Conservation (phyloP, 1,284 basidiomycete species). For the Boletus semigastroideus region DNA sequence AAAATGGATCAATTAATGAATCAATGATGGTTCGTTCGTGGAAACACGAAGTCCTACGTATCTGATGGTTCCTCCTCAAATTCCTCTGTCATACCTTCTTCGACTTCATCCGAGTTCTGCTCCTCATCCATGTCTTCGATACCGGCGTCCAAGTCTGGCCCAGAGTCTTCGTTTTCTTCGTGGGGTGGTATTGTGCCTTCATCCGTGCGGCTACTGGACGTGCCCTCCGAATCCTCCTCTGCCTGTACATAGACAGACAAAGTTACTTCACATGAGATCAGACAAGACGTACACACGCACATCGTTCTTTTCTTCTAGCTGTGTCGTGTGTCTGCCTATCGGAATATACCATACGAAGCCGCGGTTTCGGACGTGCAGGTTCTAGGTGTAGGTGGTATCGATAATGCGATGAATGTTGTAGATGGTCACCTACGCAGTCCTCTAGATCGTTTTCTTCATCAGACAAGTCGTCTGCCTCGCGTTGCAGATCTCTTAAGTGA, state of each 20-base stretch:
- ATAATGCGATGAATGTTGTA: neutral
- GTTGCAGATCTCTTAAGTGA: slow-evolving; percentile 64
- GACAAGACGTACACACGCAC: slow-evolving; percentile 41
- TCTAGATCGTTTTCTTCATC: slow-evolving; percentile 82
- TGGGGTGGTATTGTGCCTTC: slow-evolving; percentile 47
- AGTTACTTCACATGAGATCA: slow-evolving; percentile 1
- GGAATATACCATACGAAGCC: slow-evolving; percentile 71
- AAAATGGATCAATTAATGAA: no score
- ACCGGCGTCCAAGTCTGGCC: slow-evolving; percentile 62
- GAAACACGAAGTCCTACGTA: slow-evolving; percentile 7
- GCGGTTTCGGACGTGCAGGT: slow-evolving; percentile 56
- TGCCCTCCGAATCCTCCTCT: slow-evolving; percentile 42
- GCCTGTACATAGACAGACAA: slow-evolving; percentile 32
- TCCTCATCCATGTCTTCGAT: slow-evolving; percentile 75
- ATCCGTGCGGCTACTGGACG: slow-evolving; percentile 37
- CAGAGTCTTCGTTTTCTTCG: slow-evolving; percentile 58
- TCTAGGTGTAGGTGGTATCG: slow-evolving; percentile 39
- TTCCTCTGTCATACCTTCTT: slow-evolving; percentile 28
- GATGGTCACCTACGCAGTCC: slow-evolving; percentile 51
- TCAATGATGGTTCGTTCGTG: neutral
- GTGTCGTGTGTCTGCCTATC: slow-evolving; percentile 68
- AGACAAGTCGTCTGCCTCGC: slow-evolving; percentile 82
- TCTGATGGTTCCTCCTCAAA: slow-evolving; percentile 33
- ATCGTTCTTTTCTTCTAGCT: slow-evolving; percentile 81
- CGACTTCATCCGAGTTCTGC: slow-evolving; percentile 28